phyloP scores from a whole-genome alignment of 345 rosid species.

The Pugionium cornutum region DNA sequence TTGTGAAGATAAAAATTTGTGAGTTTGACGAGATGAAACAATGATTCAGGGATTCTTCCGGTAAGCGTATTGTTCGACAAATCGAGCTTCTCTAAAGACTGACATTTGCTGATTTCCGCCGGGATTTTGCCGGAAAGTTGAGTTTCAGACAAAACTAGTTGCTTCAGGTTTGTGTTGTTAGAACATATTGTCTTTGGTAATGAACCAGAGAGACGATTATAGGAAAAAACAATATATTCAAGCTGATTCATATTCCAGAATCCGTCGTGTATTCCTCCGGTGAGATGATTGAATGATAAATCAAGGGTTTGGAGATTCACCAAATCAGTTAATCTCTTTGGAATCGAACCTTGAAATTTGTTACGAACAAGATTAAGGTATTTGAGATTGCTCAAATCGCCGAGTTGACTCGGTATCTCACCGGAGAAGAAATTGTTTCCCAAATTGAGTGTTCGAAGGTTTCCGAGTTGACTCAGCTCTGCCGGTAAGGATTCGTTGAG shows the following conservation, averaged over 20 bases:
- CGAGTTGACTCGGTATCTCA: slow-evolving; percentile 62
- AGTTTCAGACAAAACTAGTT: slow-evolving; percentile 52
- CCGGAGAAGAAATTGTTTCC: slow-evolving; percentile 75
- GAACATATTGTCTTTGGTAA: slow-evolving; percentile 61
- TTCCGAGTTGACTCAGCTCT: slow-evolving; percentile 55
- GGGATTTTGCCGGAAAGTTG: slow-evolving; percentile 78
- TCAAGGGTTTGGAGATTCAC: slow-evolving; percentile 64
- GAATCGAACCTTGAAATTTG: slow-evolving; percentile 62
- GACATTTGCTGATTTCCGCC: slow-evolving; percentile 53
- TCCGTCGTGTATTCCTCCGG: slow-evolving; percentile 72
- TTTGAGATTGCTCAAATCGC: slow-evolving; percentile 58
- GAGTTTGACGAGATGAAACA: slow-evolving; percentile 53
- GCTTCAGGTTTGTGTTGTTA: slow-evolving; percentile 53
- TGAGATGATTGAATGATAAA: slow-evolving; percentile 65
- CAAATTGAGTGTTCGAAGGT: slow-evolving; percentile 61
- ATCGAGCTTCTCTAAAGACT: slow-evolving; percentile 67
- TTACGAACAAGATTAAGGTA: slow-evolving; percentile 73
- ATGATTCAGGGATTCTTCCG: slow-evolving; percentile 64
- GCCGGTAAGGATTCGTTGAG: slow-evolving; percentile 76
- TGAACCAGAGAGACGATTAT: slow-evolving; percentile 60
- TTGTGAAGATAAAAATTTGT: slow-evolving; percentile 82
- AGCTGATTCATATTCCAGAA: slow-evolving; percentile 71
- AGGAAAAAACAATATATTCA: slow-evolving; percentile 55
- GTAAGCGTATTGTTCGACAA: slow-evolving; percentile 71
- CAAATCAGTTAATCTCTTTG: slow-evolving; percentile 52